Evolutionary conservation across 2,329 filamentous ascomycete genomes (phyloP).

Genomic region (Trichoderma brevicompactum): DNA sequence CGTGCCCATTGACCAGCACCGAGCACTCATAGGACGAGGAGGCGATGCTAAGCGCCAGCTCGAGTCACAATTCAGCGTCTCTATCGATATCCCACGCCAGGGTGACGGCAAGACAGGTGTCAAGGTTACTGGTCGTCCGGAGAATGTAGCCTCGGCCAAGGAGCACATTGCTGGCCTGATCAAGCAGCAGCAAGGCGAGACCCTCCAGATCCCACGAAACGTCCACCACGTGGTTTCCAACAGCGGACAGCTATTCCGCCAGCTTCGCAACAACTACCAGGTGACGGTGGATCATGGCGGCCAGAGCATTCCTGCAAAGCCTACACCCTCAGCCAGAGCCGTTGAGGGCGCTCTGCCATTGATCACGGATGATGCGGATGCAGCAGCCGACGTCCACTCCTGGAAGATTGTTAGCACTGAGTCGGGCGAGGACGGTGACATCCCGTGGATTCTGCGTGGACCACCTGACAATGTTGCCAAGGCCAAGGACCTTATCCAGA

Average conservation of each 20-base stretch:
- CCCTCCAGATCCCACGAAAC: conserved; percentile 78
- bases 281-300: conserved; percentile 93
- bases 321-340: conserved; percentile 57
- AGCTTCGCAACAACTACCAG: conserved; percentile 80
- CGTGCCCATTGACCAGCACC: conserved; percentile 87
- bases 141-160: conserved; percentile 83
- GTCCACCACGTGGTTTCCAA: conserved; percentile 85
- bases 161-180: conserved; percentile 77
- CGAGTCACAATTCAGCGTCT: conserved; percentile 83
- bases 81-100: conserved; percentile 89
- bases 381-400: conserved; percentile 69
- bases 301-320: conserved; percentile 73
- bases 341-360: conserved; percentile 75
- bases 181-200: conserved; percentile 88
- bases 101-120: conserved; percentile 82
- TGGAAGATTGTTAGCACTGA: conserved; percentile 77
- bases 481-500: conserved; percentile 74
- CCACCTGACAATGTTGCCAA: conserved; percentile 77
- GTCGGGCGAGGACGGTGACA: conserved; percentile 68
- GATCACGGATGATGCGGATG: conserved; percentile 83
- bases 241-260: conserved; percentile 92
- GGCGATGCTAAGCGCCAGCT: conserved; percentile 85
- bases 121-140: conserved; percentile 79
- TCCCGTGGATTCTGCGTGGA: conserved; percentile 89
- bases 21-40: conserved; percentile 86